phyloP scores from a whole-genome alignment of 768 basidiomycete genomes.

The Trametes punicea region DNA sequence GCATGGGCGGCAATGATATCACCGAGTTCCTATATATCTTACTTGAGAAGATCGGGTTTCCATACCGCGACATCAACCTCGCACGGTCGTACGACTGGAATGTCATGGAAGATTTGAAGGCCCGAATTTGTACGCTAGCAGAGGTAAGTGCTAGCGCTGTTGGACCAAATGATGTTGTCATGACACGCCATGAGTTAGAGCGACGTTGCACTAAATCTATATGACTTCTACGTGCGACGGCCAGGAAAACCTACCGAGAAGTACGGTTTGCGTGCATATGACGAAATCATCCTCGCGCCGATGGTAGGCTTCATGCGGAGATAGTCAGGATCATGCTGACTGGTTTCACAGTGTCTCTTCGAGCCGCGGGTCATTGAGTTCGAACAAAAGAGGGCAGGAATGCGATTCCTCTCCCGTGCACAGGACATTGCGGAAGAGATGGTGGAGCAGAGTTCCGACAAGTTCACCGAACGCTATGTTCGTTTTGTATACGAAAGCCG shows the following conservation, averaged over 20 bases:
- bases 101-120: constrained; percentile 89
- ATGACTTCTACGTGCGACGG: constrained; percentile 83
- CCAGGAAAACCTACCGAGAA: constrained; percentile 78
- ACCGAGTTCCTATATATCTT: constrained; percentile 84
- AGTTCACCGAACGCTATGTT: constrained; percentile 37
- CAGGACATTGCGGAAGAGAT: constrained; percentile 76
- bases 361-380: constrained; percentile 93
- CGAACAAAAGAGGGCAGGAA: constrained; percentile 61
- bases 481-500: not conserved
- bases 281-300: constrained; percentile 92
- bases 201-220: constrained; percentile 85
- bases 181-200: constrained; percentile 42
- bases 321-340: not conserved
- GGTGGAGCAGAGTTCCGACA: constrained; percentile 40
- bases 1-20: constrained; percentile 93
- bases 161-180: not conserved
- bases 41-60: constrained; percentile 78
- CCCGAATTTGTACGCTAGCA: constrained; percentile 75
- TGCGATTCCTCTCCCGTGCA: constrained; percentile 43
- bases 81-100: constrained; percentile 80
- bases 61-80: constrained; percentile 82
- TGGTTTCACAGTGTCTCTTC: constrained; percentile 68
- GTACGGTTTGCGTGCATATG: constrained; percentile 87
- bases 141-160: constrained; percentile 55
- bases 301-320: constrained; percentile 54